These are phyloP conservation scores for Dillenia turbinata DNA, from an alignment of 164 flowering plant genomes.

Conservation along the genomic window DNA sequence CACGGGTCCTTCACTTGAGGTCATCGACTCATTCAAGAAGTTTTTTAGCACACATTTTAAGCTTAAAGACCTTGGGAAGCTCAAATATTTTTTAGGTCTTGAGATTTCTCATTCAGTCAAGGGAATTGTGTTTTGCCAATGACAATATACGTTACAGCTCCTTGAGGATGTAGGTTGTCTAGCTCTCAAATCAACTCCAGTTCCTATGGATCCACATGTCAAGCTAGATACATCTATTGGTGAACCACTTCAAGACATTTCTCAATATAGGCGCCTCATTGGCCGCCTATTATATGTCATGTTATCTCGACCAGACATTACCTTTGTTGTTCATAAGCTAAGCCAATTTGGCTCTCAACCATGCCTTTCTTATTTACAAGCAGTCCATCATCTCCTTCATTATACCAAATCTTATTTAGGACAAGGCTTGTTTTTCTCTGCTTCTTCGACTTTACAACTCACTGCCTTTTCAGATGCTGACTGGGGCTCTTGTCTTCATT, in stretches of 20 bases:
- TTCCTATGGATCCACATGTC: neutral
- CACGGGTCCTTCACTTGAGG: neutral
- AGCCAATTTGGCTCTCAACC: conserved; percentile 7
- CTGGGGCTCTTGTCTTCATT: neutral
- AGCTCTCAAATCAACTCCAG: too few species aligned
- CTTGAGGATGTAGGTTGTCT: neutral
- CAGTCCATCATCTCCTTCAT: conserved; percentile 4
- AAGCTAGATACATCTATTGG: neutral
- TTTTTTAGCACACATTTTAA: neutral
- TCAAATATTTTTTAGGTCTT: conserved; percentile 3
- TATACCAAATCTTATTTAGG: neutral
- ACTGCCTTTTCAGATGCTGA: conserved; percentile 6
- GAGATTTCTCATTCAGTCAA: neutral
- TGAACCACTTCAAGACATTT: neutral
- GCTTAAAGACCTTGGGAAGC: neutral
- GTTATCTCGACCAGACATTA: conserved; percentile 6
- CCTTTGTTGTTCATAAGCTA: conserved; percentile 1
- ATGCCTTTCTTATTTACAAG: neutral
- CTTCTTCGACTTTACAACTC: neutral
- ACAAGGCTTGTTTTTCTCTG: neutral
- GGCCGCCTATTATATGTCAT: conserved; percentile 4
- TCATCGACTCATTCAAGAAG: neutral
- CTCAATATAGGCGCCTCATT: conserved; percentile 3
- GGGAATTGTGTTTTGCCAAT: neutral
- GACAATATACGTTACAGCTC: neutral